Conservation (phyloP, 129 eudicot species). For the Silybum marianum region DNA sequence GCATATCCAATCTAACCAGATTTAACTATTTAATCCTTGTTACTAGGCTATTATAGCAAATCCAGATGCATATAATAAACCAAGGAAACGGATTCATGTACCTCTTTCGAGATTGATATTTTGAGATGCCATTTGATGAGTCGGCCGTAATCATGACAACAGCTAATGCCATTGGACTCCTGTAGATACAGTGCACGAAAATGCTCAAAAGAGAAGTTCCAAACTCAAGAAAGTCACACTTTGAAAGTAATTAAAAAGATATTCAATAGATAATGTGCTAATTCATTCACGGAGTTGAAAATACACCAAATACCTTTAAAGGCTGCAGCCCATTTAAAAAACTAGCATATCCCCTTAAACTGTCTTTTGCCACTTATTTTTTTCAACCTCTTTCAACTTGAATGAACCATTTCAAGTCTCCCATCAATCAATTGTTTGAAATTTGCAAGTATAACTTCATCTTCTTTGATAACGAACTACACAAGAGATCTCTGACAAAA, state of each 20-base stretch:
- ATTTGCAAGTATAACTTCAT: not conserved
- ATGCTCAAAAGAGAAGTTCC: not conserved
- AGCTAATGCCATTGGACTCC: slow-evolving; percentile 4
- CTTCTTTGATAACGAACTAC: not conserved
- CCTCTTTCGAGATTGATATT: slow-evolving; percentile 13
- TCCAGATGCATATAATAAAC: slow-evolving; percentile 12
- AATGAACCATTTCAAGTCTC: not conserved
- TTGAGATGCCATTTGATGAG: not conserved
- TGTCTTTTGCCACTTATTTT: not conserved
- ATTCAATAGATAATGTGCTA: slow-evolving; percentile 5
- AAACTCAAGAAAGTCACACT: not conserved
- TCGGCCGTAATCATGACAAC: not conserved
- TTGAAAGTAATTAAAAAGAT: not conserved
- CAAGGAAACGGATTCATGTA: slow-evolving; percentile 10
- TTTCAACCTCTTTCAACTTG: not conserved
- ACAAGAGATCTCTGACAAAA: not conserved
- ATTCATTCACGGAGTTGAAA: not conserved
- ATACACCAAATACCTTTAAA: not conserved
- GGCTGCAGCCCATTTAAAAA: not conserved
- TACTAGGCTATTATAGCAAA: not conserved
- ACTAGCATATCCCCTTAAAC: not conserved
- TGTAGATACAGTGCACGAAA: not conserved
- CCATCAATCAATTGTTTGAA: not conserved
- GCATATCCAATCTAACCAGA: slow-evolving; percentile 14
- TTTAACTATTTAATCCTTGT: slow-evolving; percentile 5